A percentile compares a stretch with the other conserved stretches of the same genome.
Evolutionary conservation across 768 basidiomycete genomes (phyloP).

Genomic region (Sarcomyxa edulis): DNA sequence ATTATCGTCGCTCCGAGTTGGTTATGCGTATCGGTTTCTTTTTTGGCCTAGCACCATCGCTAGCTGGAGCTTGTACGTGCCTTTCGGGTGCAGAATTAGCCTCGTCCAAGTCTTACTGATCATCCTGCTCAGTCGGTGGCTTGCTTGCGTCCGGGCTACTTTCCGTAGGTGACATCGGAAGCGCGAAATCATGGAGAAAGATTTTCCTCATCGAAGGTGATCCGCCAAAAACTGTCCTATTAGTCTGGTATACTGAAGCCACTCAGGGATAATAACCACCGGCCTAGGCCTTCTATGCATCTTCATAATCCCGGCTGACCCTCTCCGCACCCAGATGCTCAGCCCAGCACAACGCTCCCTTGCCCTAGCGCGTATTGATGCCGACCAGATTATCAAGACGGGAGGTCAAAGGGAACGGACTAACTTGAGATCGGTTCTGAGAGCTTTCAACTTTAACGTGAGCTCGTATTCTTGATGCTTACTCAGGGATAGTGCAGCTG

Average conservation of each 20-base stretch:
- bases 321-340: conserved; percentile 26
- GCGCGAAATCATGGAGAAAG: conserved; percentile 30
- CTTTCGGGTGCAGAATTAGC: background rate
- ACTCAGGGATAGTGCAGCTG: conserved; percentile 3
- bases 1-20: conserved; percentile 29
- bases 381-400: conserved; percentile 24
- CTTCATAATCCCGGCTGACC: conserved; percentile 29
- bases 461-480: conserved; percentile 2
- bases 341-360: conserved; percentile 26
- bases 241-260: background rate
- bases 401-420: conserved; percentile 24
- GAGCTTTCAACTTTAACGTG: conserved; percentile 24
- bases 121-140: conserved; percentile 26
- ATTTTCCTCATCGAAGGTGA: conserved; percentile 39
- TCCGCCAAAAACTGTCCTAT: background rate
- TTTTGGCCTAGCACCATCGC: conserved; percentile 25
- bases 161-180: conserved; percentile 21
- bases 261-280: conserved; percentile 30
- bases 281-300: conserved; percentile 29
- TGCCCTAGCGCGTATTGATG: conserved; percentile 28
- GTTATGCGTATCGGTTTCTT: conserved; percentile 31
- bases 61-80: conserved; percentile 32
- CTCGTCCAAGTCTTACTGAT: too few relatives aligned
- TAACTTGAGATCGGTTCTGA: conserved; percentile 19
- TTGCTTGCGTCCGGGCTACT: conserved; percentile 32